A percentile compares a stretch with the other conserved stretches of the same genome.
phyloP scores from a whole-genome alignment of 192 early-diverging fungal species.

The Backusella australiensis region DNA sequence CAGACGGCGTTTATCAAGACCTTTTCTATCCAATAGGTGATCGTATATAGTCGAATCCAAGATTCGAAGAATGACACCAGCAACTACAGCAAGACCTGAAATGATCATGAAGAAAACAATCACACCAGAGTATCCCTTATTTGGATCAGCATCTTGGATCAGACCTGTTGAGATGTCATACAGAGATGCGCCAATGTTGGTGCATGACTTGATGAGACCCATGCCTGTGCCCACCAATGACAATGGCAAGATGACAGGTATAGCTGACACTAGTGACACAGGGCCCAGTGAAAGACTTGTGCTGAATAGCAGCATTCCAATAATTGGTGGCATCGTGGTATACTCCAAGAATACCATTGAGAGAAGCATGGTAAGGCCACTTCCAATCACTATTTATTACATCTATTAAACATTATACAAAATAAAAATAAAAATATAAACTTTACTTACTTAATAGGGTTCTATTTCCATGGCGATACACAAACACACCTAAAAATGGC shows the following conservation, averaged over 20 bases:
- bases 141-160: conserved; percentile 47
- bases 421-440: background rate
- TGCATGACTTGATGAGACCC: conserved; percentile 62
- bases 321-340: conserved; percentile 47
- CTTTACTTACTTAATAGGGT: conserved; percentile 45
- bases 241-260: conserved; percentile 54
- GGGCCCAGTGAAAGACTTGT: conserved; percentile 58
- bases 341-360: conserved; percentile 47
- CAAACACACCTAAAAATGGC: conserved; percentile 69
- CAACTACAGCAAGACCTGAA: conserved; percentile 6
- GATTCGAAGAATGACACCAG: conserved; percentile 16
- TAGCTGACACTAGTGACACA: conserved; percentile 52
- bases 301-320: conserved; percentile 57
- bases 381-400: conserved; percentile 25
- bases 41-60: conserved; percentile 25
- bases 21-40: conserved; percentile 21
- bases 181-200: conserved; percentile 59
- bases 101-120: conserved; percentile 30
- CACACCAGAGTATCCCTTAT: conserved; percentile 34
- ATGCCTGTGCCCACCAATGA: conserved; percentile 58
- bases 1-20: background rate
- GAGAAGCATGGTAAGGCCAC: conserved; percentile 21
- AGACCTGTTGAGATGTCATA: conserved; percentile 59
- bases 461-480: conserved; percentile 64
- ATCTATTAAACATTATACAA: background rate